Evolutionary conservation across 1,284 basidiomycete species (phyloP).

Genomic region (Rugosomyces carneus): DNA sequence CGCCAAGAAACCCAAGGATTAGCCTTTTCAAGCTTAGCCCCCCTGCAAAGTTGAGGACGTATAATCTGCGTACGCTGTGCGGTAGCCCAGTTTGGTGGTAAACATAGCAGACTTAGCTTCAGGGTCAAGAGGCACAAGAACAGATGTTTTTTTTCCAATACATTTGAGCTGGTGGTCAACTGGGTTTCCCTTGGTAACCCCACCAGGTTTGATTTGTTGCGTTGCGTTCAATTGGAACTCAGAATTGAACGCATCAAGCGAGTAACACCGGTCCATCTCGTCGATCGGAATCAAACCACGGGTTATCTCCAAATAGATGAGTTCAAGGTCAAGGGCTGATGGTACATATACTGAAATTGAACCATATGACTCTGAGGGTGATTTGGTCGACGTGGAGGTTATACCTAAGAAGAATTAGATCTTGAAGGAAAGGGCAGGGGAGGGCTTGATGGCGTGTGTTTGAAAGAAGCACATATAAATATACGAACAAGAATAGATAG

Average conservation of each 20-base stretch:
- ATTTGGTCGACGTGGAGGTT: too few species aligned
- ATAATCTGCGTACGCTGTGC: not conserved
- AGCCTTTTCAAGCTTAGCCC: slow-evolving; percentile 1
- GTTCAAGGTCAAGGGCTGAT: not conserved
- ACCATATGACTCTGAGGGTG: not conserved
- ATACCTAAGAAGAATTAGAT: too few species aligned
- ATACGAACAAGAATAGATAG: too few species aligned
- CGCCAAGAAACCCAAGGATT: slow-evolving; percentile 3
- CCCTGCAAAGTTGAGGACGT: not conserved
- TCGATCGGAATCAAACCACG: not conserved
- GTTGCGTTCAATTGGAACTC: too few species aligned
- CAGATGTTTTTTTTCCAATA: not conserved
- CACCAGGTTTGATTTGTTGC: slow-evolving; percentile 6
- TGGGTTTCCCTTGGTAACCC: not conserved
- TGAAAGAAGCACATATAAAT: too few species aligned
- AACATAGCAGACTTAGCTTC: not conserved
- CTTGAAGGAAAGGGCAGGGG: too few species aligned
- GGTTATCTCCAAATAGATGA: not conserved
- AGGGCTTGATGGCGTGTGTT: too few species aligned
- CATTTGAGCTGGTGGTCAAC: not conserved
- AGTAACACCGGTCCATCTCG: not conserved
- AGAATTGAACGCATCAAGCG: not conserved
- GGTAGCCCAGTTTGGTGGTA: not conserved
- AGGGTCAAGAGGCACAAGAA: slow-evolving; percentile 4
- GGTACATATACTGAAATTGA: not conserved